These are phyloP conservation scores for Kwoniella dendrophila DNA, from an alignment of 768 basidiomycete species.

Conservation along the genomic window DNA sequence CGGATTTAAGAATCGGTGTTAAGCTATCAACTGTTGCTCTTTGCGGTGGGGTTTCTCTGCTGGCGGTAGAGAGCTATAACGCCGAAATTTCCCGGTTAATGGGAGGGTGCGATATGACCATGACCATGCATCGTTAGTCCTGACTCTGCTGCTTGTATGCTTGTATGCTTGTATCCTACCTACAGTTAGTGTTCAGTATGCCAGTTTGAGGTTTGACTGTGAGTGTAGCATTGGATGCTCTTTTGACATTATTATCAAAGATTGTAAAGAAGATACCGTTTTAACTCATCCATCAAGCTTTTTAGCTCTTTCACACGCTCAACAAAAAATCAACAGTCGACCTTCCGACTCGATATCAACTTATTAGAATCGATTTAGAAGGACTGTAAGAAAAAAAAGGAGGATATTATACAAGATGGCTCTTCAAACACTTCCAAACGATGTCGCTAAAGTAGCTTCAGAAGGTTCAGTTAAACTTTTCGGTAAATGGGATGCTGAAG, in stretches of 20 bases:
- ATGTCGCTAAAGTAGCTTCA: conserved; percentile 58
- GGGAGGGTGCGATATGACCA: too few species aligned
- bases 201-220: too few species aligned
- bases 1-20: conserved; percentile 26
- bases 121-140: not conserved
- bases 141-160: too few species aligned
- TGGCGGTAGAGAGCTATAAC: not conserved
- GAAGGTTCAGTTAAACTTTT: conserved; percentile 79
- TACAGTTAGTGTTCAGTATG: too few species aligned
- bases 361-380: conserved; percentile 10
- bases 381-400: conserved; percentile 3
- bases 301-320: not conserved
- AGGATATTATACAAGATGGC: conserved; percentile 27
- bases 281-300: conserved; percentile 18
- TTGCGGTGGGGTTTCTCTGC: not conserved
- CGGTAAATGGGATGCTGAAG: conserved; percentile 97
- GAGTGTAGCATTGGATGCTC: not conserved
- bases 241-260: not conserved
- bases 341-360: conserved; percentile 8
- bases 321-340: conserved; percentile 7
- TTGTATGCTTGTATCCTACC: too few species aligned
- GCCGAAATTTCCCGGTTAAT: conserved; percentile 1
- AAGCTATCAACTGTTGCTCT: not conserved
- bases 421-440: conserved; percentile 51
- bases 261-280: not conserved